Percentiles rank a stretch among this genome's conserved stretches.
Evolutionary conservation across 371 early-diverging fungal species (phyloP).

Genomic region (Encephalitozoon cuniculi): DNA sequence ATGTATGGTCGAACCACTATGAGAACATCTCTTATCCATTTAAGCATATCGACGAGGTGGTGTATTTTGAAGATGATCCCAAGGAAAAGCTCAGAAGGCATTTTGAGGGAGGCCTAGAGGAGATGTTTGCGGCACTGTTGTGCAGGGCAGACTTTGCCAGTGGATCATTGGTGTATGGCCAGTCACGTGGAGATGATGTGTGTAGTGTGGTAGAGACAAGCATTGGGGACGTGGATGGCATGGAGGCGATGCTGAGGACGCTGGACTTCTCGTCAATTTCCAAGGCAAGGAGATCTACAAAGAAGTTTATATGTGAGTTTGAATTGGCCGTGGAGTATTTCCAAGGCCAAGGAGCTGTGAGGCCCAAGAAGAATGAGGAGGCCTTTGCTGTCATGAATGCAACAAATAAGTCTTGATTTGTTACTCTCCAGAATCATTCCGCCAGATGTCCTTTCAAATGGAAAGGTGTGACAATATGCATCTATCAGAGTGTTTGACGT

Average conservation of each 20-base stretch:
- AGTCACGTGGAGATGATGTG: not conserved
- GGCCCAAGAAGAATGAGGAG: not conserved
- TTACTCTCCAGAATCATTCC: not conserved
- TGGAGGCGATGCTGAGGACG: not conserved
- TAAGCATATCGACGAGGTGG: not conserved
- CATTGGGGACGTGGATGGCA: not conserved
- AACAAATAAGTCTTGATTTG: not conserved
- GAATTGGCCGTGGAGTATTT: not conserved
- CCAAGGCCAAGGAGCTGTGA: not conserved
- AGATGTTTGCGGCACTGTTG: conserved; percentile 15
- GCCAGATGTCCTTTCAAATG: not conserved
- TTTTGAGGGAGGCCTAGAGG: not conserved
- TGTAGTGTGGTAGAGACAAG: not conserved
- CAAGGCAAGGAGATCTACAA: not conserved
- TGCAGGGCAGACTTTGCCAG: conserved; percentile 29
- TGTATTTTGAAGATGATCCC: conserved; percentile 33
- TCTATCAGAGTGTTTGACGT: not conserved
- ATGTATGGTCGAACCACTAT: not conserved
- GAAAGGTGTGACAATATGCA: not conserved
- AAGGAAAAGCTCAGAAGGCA: not conserved
- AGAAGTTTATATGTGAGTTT: not conserved
- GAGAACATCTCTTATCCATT: not conserved
- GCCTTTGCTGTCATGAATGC: not conserved
- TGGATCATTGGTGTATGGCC: conserved; percentile 17
- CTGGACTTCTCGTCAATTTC: not conserved